Evolutionary conservation across 768 basidiomycete species (phyloP), one percentile per base, ranked within the genome.

Genomic region (Sistotremastrum niveocremeum): DNA sequence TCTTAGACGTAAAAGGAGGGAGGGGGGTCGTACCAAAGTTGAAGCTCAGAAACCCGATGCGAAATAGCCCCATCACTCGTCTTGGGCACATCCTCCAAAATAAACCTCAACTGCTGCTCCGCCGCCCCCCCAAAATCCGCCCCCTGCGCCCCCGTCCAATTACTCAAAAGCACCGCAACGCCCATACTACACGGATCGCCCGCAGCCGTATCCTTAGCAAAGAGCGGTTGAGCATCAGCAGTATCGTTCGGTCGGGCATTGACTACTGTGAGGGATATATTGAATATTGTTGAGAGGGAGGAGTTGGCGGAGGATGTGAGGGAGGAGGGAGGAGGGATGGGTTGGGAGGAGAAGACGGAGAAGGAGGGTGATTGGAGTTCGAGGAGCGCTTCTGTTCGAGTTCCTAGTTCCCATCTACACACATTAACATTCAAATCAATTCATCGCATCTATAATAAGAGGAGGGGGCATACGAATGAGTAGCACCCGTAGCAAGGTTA

Each of bases 1-100:
- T n/a, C n/a, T n/a, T n/a, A n/a, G n/a, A n/a, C n/a, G n/a, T n/a
- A n/a, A n/a, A n/a, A 20, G 20, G 20, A 20, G 2, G 20, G 20
- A 20, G 20, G 20, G 20, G 20, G 20, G 20, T 1, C 70, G 44
- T 48, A 81, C 82, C 84, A 88, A 7, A 86, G 68, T 57, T 88
- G 83, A 4, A 86, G 66, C 61, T 83, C 62, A 9, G 71, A 66
- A 36, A 68, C 62, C 0, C 85, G 72, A 57, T 93, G 89, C 6
- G 84, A 87, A 29, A 93, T 76, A 0, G 90, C 89, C 1, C 89
- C 89, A 50, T 86, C 81, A 2, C 51, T 47, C 1, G 84, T 81
- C 52, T 65, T 68, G 6, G 85, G 81, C 3, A 74, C 81, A 2
- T 52, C 52, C 20, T 20, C 20, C 28, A 79, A 62, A 34, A 89